Evolutionary conservation across 768 basidiomycete species (phyloP), one percentile per base, ranked within the genome.

Genomic region (Leccinum pellstonianum): DNA sequence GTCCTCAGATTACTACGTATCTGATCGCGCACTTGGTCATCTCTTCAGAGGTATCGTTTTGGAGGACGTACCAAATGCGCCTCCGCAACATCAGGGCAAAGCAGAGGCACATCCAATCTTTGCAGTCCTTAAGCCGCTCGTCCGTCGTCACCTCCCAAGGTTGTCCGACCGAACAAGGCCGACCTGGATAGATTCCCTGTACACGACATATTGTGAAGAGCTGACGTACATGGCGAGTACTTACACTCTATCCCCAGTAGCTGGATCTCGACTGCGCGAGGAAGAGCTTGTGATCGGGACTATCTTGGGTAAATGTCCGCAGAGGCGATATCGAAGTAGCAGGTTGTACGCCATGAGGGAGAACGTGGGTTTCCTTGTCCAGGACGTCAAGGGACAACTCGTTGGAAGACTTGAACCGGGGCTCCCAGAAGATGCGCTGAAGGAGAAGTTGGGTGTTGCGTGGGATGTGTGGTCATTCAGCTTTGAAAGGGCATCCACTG

Each of bases 261-360:
- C 85, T 1, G 84, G 81, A 9, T 77, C 77, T 8, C 79, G 79
- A 31, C 77, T 93, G 35, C 71, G 78, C 6, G 91, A 93, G 67
- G 86, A 87, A 53, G 91, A 93, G 65, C 79, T 91, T 23, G 86
- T 91, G 1, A 73, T 86, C 33, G 90, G 90, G 19, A 85, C 86
- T 0, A 93, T 93, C 58, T 73, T 91, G 49, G 87, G 84, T 2
- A 85, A 85, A 59, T 90, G 86, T 66, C 74, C 82, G 1, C 84
- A 91, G 62, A 79, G 78, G 58, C 74, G 85, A 37, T 86, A 81
- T 79, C 77, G 88, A 59, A 79, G 70, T 29, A 82, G 83, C 61
- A 79, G 87, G 27, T 79, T 81, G 56, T 78, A 85, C 55, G 78
- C 85, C 11, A 89, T 91, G 87, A 77, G 77, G 38, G 73, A 83